These are phyloP conservation scores for Chenopodium quinoa DNA, from an alignment of 148 eudicot genomes.

Conservation along the genomic window DNA sequence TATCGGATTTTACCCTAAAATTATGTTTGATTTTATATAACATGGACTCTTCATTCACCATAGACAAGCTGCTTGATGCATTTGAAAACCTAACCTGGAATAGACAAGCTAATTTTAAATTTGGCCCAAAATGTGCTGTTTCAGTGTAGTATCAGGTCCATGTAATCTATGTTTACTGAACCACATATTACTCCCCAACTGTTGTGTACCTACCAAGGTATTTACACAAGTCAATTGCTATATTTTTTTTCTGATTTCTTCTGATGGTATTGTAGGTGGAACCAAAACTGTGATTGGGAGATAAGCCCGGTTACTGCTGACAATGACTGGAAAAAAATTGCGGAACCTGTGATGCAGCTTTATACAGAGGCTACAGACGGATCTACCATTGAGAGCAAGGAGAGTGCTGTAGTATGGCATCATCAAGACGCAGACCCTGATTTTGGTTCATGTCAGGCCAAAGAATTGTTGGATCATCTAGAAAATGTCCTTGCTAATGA, in stretches of 20 bases:
- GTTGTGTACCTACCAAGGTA: not conserved
- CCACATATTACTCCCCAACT: not conserved
- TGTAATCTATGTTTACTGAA: not conserved
- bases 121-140: not conserved
- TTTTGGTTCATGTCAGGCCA: conserved; percentile 71
- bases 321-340: conserved; percentile 59
- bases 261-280: conserved; percentile 50
- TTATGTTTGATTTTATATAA: not conserved
- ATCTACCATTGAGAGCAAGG: conserved; percentile 57
- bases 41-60: not conserved
- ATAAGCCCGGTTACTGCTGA: conserved; percentile 31
- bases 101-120: not conserved
- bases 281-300: conserved; percentile 53
- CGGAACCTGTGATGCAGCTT: conserved; percentile 57
- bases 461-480: conserved; percentile 63
- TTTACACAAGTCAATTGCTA: not conserved
- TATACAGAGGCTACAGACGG: conserved; percentile 77
- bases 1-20: no score
- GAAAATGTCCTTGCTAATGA: conserved; percentile 72
- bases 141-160: not conserved
- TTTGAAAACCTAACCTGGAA: not conserved
- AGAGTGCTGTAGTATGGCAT: conserved; percentile 81
- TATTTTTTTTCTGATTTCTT: not conserved
- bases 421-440: conserved; percentile 61
- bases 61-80: not conserved